phyloP scores from a whole-genome alignment of 2,329 filamentous ascomycete genomes.

The Fusarium clavum region DNA sequence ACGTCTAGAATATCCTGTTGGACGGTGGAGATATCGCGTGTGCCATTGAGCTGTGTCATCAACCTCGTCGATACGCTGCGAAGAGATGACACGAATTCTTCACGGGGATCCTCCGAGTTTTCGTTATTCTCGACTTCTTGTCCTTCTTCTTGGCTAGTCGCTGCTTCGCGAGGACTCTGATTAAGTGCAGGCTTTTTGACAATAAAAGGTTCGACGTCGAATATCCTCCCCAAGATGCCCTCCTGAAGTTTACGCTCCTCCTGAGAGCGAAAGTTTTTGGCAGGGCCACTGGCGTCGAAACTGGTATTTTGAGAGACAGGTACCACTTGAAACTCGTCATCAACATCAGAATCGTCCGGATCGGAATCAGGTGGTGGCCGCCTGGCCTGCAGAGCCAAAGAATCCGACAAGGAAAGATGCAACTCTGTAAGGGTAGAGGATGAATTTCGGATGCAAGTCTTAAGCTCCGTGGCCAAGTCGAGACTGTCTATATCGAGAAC shows the following conservation, averaged over 20 bases:
- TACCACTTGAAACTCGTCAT: slow-evolving; percentile 65
- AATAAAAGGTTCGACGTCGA: slow-evolving; percentile 60
- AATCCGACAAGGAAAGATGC: slow-evolving; percentile 68
- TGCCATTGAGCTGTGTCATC: slow-evolving; percentile 56
- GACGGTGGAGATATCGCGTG: slow-evolving; percentile 48
- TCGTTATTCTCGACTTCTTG: slow-evolving; percentile 39
- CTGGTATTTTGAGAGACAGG: slow-evolving; percentile 49
- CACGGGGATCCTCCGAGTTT: slow-evolving; percentile 42
- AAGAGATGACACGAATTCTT: slow-evolving; percentile 51
- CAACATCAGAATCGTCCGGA: slow-evolving; percentile 63
- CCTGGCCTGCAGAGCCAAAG: slow-evolving; percentile 58
- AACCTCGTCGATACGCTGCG: slow-evolving; percentile 57
- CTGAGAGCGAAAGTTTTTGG: slow-evolving; percentile 60
- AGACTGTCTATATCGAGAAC: slow-evolving; percentile 71
- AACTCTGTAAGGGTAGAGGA: slow-evolving; percentile 65
- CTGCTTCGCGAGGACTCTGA: slow-evolving; percentile 38
- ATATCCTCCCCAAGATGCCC: slow-evolving; percentile 62
- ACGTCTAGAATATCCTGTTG: slow-evolving; percentile 62
- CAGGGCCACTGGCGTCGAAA: slow-evolving; percentile 56
- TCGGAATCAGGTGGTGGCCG: slow-evolving; percentile 54
- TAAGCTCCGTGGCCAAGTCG: slow-evolving; percentile 67
- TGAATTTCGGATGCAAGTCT: slow-evolving; percentile 65
- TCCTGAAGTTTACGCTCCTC: slow-evolving; percentile 68
- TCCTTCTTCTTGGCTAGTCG: slow-evolving; percentile 24
- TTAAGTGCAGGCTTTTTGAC: slow-evolving; percentile 51